phyloP scores from a whole-genome alignment of 345 rosid species.

The Corchorus olitorius region DNA sequence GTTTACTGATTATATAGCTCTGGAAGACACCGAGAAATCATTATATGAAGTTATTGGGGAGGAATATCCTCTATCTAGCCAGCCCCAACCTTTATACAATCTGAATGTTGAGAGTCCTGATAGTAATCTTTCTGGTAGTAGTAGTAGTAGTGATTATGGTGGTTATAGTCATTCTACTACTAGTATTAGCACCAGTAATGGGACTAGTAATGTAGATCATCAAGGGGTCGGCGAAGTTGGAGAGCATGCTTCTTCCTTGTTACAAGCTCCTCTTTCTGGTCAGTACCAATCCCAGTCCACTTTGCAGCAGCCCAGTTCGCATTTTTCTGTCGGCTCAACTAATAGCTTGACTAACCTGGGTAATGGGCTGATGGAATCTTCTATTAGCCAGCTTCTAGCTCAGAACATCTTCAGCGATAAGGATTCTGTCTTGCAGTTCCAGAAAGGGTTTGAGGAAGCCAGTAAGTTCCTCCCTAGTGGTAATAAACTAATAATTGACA shows the following conservation, averaged over 20 bases:
- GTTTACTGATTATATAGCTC: constrained; percentile 68
- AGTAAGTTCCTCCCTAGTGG: constrained; percentile 27
- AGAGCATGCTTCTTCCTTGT: constrained; percentile 5
- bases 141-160: constrained; percentile 38
- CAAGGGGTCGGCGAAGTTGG: constrained; percentile 19
- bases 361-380: constrained; percentile 32
- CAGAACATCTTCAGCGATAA: constrained; percentile 47
- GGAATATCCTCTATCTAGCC: constrained; percentile 48
- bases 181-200: constrained; percentile 25
- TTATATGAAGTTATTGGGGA: constrained; percentile 67
- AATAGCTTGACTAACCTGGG: constrained; percentile 18
- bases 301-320: constrained; percentile 12
- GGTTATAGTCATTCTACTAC: constrained; percentile 33
- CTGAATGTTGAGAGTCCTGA: constrained; percentile 44
- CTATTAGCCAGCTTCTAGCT: constrained; percentile 48
- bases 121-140: constrained; percentile 38
- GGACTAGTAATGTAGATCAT: neutral
- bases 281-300: constrained; percentile 20
- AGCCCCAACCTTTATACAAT: constrained; percentile 3
- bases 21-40: constrained; percentile 73
- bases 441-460: constrained; percentile 27
- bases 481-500: constrained; percentile 37
- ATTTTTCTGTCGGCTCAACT: constrained; percentile 23
- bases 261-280: constrained; percentile 19
- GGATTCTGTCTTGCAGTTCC: constrained; percentile 24